Base-by-base conservation (phyloP, 352 stramenopile species). In the Globisporangium barbulae region DNA sequence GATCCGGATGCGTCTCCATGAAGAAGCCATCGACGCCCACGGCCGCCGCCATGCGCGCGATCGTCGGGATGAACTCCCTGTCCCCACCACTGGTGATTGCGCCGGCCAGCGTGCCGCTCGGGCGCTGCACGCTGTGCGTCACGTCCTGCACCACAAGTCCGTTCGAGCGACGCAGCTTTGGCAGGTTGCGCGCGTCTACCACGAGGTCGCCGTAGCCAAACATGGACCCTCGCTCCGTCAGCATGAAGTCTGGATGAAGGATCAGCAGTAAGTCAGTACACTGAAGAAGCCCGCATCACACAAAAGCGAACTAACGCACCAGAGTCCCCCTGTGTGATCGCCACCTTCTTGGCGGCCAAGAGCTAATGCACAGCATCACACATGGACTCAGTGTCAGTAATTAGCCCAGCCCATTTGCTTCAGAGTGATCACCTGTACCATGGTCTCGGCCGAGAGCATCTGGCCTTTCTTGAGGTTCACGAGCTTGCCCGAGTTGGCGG, bases 381-480 rank as follows among this genome's bases (percentile, higher is more conserved):
- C 22, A 44, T 19, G 52, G 55, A 1, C 37, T 33, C 28, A 48
- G 31, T n/a, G 64, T 41, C 48, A 45, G n/a, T 19, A 57, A 3
- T 17, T 2, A 30, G 15, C 2, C 9, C 17, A 47, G 10, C 33
- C 55, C 19, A 25, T 31, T 61, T n/a, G 30, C 52, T 68, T 61
- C 47, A 33, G 6, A 22, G 9, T 9, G 12, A 41, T 47, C 13
- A 19, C 37, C 57, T 64, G 47, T 53, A 81, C 81, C 89, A 96
- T 96, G 21, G 87, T 94, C 53, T 91, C 85, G 6, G 84, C 74
- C 15, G 82, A 91, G 2, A 91, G 80, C 81, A 97, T 94, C 61
- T 97, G 89, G 8, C 88, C 89, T 45, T 95, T 94, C 68, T 96
- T 97, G 44, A 97, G 74, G 67, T 96, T 94, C 59, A 97, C 85